These are phyloP conservation scores for Boletus rubescentipes DNA, from an alignment of 768 basidiomycete species.

Conservation along the genomic window DNA sequence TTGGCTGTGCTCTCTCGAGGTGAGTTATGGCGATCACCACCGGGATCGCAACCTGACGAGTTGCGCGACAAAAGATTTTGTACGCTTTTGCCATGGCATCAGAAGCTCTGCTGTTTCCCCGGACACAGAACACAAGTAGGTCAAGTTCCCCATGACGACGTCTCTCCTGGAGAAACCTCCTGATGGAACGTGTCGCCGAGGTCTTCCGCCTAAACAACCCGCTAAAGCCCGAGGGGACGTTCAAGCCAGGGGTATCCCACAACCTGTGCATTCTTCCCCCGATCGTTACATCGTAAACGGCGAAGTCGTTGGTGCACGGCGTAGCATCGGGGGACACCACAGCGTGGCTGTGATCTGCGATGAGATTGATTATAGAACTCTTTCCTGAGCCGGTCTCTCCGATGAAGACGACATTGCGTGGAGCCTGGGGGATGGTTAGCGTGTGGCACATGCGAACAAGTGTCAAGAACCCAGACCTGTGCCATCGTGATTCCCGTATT, in stretches of 20 bases:
- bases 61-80: constrained; percentile 28
- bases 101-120: constrained; percentile 18
- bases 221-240: constrained; percentile 3
- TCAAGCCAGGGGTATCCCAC: constrained; percentile 36
- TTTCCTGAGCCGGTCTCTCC: constrained; percentile 37
- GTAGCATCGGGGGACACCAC: constrained; percentile 24
- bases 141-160: constrained; percentile 19
- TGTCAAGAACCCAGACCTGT: constrained; percentile 8
- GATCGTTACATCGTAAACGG: constrained; percentile 24
- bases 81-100: constrained; percentile 17
- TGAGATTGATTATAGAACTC: constrained; percentile 44
- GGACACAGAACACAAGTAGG: constrained; percentile 24
- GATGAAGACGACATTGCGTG: constrained; percentile 37
- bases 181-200: constrained; percentile 8
- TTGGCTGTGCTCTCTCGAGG: constrained; percentile 31
- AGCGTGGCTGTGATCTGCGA: constrained; percentile 25
- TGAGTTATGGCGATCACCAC: constrained; percentile 39
- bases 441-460: background rate
- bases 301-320: constrained; percentile 33
- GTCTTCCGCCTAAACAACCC: constrained; percentile 8
- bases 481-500: background rate
- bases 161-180: constrained; percentile 34
- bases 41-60: constrained; percentile 35
- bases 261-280: constrained; percentile 16
- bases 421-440: constrained; percentile 10